phyloP scores from a whole-genome alignment of 2,329 filamentous ascomycete genomes.

The Hypomyces rosellus region DNA sequence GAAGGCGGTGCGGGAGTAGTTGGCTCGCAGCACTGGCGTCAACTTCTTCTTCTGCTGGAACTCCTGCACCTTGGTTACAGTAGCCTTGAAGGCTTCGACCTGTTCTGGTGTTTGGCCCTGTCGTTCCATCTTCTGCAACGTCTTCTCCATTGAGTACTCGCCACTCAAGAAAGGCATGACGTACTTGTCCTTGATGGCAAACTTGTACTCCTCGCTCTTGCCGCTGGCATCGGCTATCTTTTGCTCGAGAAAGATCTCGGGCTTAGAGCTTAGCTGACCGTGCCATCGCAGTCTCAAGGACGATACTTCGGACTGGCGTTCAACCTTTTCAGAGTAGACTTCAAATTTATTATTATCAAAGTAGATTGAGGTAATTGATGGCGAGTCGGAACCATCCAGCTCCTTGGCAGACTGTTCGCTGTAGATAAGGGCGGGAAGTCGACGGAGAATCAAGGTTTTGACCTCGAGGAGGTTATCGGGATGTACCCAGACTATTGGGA shows the following conservation, averaged over 20 bases:
- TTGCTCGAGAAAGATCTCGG: constrained; percentile 81
- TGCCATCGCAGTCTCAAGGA: constrained; percentile 90
- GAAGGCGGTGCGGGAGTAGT: constrained; percentile 91
- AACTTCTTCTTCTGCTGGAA: constrained; percentile 74
- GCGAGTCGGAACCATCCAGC: constrained; percentile 73
- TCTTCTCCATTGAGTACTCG: constrained; percentile 89
- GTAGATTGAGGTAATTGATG: constrained; percentile 90
- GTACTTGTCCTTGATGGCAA: constrained; percentile 91
- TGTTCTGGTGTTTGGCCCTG: constrained; percentile 61
- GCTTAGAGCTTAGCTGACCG: constrained; percentile 70
- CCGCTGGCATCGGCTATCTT: constrained; percentile 77
- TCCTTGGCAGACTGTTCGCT: constrained; percentile 82
- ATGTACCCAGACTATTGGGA: constrained; percentile 76
- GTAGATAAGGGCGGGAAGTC: constrained; percentile 86
- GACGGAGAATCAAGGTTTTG: constrained; percentile 89
- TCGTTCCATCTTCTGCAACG: constrained; percentile 76
- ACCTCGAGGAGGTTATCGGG: constrained; percentile 92
- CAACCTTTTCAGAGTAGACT: constrained; percentile 80
- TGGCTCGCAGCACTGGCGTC: constrained; percentile 80
- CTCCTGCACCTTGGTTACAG: constrained; percentile 69
- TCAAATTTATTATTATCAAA: constrained; percentile 86
- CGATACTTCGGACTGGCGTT: constrained; percentile 65
- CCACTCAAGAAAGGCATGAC: constrained; percentile 79
- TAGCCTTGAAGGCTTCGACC: constrained; percentile 62
- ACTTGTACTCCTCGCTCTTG: constrained; percentile 69